Evolutionary conservation across 2,329 filamentous ascomycete genomes (phyloP).

Genomic region (Colletotrichum melonis): DNA sequence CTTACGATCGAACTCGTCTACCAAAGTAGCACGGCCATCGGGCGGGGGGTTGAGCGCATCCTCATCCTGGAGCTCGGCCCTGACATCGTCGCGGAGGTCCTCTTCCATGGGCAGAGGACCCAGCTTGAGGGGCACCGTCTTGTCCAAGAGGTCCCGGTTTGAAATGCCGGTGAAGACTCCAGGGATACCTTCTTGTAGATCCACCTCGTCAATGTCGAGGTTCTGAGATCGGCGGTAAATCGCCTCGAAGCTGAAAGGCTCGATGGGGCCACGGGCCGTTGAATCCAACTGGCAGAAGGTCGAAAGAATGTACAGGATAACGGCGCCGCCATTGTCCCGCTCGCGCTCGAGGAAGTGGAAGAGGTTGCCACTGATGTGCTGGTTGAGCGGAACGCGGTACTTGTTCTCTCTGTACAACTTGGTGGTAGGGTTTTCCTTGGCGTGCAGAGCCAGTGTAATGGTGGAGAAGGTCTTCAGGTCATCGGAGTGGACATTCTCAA

Average conservation of each 20-base stretch:
- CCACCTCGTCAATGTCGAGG: constrained; percentile 71
- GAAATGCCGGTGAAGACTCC: constrained; percentile 71
- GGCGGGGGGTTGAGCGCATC: constrained; percentile 81
- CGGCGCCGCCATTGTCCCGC: constrained; percentile 80
- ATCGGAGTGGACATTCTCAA: constrained; percentile 82
- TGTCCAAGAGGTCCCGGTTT: constrained; percentile 70
- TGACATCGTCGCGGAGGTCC: constrained; percentile 85
- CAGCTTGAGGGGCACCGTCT: constrained; percentile 73
- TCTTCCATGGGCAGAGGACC: constrained; percentile 86
- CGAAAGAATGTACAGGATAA: constrained; percentile 80
- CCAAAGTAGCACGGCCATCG: constrained; percentile 76
- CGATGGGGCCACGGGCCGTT: constrained; percentile 70
- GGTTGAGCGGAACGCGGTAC: constrained; percentile 90
- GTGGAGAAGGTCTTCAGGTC: constrained; percentile 81
- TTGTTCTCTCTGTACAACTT: constrained; percentile 87
- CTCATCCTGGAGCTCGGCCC: constrained; percentile 87
- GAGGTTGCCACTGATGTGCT: constrained; percentile 83
- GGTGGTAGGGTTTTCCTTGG: constrained; percentile 80
- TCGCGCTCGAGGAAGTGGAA: constrained; percentile 93
- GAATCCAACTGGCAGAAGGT: constrained; percentile 68
- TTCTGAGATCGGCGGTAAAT: constrained; percentile 69
- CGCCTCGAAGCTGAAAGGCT: constrained; percentile 72
- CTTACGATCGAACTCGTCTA: constrained; percentile 89
- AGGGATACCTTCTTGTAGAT: constrained; percentile 73
- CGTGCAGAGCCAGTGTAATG: constrained; percentile 81